A percentile compares a stretch with the other conserved stretches of the same genome.
These are phyloP conservation scores for Coriaria nepalensis DNA, from an alignment of 306 rosid genomes.

Conservation along the genomic window DNA sequence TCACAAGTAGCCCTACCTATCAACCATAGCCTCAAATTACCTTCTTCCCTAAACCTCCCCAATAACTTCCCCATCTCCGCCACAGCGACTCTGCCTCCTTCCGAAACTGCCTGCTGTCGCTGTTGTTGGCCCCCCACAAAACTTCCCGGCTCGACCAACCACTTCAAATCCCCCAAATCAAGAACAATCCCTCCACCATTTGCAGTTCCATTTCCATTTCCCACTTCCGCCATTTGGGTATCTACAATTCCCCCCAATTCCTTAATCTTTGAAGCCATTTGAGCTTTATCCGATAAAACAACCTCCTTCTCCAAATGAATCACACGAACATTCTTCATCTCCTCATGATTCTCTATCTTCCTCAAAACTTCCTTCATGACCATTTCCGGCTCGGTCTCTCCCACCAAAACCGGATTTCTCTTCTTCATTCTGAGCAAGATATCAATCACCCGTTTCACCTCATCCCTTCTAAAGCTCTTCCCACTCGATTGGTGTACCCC, in stretches of 20 bases:
- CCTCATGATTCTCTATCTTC: conserved; percentile 59
- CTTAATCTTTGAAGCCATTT: conserved; percentile 33
- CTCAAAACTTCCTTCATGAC: conserved; percentile 51
- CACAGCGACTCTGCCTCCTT: conserved; percentile 67
- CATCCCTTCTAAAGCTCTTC: conserved; percentile 36
- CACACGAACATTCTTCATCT: conserved; percentile 41
- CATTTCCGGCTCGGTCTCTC: conserved; percentile 81
- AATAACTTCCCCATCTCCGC: conserved; percentile 65
- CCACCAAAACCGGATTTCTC: conserved; percentile 83
- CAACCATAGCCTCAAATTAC: conserved; percentile 54
- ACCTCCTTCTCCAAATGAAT: conserved; percentile 67
- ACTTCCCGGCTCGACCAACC: conserved; percentile 70
- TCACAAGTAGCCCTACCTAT: conserved; percentile 95
- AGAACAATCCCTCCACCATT: conserved; percentile 41
- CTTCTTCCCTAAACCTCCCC: conserved; percentile 39
- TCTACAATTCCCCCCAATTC: conserved; percentile 63
- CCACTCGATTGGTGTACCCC: conserved; percentile 31
- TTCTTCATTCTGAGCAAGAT: conserved; percentile 47
- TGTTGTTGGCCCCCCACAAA: conserved; percentile 13
- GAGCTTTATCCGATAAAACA: conserved; percentile 34
- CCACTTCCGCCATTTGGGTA: conserved; percentile 24
- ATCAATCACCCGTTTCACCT: conserved; percentile 53
- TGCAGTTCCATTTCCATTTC: not conserved
- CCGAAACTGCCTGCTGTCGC: conserved; percentile 51
- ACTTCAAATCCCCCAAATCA: conserved; percentile 83